Evolutionary conservation across 129 eudicot genomes (phyloP), one percentile per base, ranked within the genome.

Genomic region (Centrapalus pauciflorus): DNA sequence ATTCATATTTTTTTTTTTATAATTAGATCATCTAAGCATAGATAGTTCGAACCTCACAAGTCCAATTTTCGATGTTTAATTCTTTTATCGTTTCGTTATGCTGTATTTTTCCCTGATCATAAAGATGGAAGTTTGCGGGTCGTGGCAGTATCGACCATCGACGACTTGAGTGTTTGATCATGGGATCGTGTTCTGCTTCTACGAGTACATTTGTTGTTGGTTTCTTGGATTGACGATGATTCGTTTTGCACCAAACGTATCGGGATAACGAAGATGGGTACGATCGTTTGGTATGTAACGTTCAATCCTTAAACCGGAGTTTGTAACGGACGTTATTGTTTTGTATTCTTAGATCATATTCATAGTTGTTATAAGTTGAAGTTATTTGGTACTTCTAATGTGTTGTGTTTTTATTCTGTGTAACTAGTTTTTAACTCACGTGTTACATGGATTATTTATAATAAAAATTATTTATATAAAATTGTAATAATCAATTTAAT

Each of bases 1-100:
- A 7, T 64, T 73, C 49, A 54, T 64, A 28, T 33, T 40, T n/a
- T n/a, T n/a, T n/a, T n/a, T n/a, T n/a, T n/a, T 41, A 55, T 54
- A 11, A 28, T 64, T 45, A 64, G 66, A n/a, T 64, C 21, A 64
- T 16, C n/a, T 63, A 54, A 57, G 40, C 27, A 52, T 62, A 72
- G 70, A 54, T 52, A 52, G 32, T 63, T 16, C 37, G 38, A 55
- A n/a, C 12, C 17, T 10, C 46, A 40, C 46, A 45, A 20, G 4
- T 57, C 25, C 64, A 29, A 28, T 56, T 24, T 56, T 56, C 28
- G 24, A 16, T 56, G 27, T 3, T 49, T 72, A 4, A 11, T 38
- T 19, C 17, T 64, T 54, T 11, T 28, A 8, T 37, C 45, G 5
- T 52, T 52, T 67, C 17, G 29, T 46, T 40, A 17, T 56, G 45